A percentile compares a stretch with the other conserved stretches of the same genome.
Conservation (phyloP, 176 grass and related monocot genomes). For the Oryza glumipatula region DNA sequence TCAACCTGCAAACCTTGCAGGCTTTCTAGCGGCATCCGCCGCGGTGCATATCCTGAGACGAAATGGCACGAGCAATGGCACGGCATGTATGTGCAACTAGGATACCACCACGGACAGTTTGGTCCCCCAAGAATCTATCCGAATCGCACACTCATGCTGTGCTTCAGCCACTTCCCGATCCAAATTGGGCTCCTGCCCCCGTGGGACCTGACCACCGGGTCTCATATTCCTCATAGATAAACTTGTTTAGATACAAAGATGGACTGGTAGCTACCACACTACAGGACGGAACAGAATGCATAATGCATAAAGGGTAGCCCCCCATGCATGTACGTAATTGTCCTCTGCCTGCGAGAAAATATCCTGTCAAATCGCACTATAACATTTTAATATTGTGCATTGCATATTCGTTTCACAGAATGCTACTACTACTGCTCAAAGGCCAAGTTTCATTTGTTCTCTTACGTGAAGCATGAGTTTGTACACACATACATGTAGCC, state of each 20-base stretch:
- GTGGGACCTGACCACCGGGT: neutral
- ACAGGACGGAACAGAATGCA: neutral
- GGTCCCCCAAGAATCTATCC: constrained; percentile 42
- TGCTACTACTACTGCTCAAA: neutral
- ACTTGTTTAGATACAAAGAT: neutral
- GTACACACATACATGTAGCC: neutral
- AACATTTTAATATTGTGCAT: neutral
- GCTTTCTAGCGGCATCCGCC: constrained; percentile 40
- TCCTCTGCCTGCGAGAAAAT: neutral
- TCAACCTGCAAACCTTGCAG: neutral
- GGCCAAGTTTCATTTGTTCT: constrained; percentile 32
- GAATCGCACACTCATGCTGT: constrained; percentile 11
- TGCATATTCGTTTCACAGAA: neutral
- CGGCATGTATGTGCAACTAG: constrained; percentile 19
- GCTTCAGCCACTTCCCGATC: neutral
- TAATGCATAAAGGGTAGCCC: neutral
- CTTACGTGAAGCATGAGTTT: constrained; percentile 36
- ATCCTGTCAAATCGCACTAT: constrained; percentile 25
- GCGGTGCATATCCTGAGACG: constrained; percentile 9
- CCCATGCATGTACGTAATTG: neutral
- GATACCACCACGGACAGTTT: constrained; percentile 30
- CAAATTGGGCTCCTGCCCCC: constrained; percentile 22
- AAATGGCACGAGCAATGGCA: neutral
- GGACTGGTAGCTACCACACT: neutral
- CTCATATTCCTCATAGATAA: constrained; percentile 5